Conservation (phyloP, 768 basidiomycete genomes). For the Lentinula guzmanii region DNA sequence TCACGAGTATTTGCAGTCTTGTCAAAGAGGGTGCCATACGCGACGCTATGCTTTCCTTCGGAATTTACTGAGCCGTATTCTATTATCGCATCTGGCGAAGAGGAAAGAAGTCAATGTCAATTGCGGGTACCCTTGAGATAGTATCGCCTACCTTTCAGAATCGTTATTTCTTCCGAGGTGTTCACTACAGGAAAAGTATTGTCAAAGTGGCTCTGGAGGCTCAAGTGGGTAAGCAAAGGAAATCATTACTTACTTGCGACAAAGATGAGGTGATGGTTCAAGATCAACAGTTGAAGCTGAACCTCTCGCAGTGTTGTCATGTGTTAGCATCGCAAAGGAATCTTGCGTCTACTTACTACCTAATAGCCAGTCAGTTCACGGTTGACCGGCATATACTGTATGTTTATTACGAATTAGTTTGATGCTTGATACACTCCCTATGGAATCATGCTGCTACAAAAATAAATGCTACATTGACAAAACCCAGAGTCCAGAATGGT, state of each 20-base stretch:
- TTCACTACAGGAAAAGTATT: constrained; percentile 15
- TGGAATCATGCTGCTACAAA: background rate
- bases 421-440: background rate
- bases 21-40: constrained; percentile 40
- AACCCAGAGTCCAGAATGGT: background rate
- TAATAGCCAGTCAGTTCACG: no score
- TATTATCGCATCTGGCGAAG: constrained; percentile 32
- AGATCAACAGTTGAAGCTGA: background rate
- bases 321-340: no score
- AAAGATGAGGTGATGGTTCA: background rate
- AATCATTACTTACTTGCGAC: background rate
- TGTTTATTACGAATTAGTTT: no score
- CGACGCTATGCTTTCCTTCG: constrained; percentile 29
- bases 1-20: constrained; percentile 41
- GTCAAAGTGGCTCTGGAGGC: no score
- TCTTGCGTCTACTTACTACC: no score
- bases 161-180: constrained; percentile 28
- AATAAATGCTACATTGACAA: constrained; percentile 2
- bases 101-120: background rate
- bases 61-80: constrained; percentile 30
- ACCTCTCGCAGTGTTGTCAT: no score
- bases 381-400: no score
- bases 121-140: background rate
- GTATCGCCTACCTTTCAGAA: constrained; percentile 23
- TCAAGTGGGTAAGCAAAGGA: no score